Conservation (phyloP, 2,329 filamentous ascomycete species). For the Didymella pinodella region DNA sequence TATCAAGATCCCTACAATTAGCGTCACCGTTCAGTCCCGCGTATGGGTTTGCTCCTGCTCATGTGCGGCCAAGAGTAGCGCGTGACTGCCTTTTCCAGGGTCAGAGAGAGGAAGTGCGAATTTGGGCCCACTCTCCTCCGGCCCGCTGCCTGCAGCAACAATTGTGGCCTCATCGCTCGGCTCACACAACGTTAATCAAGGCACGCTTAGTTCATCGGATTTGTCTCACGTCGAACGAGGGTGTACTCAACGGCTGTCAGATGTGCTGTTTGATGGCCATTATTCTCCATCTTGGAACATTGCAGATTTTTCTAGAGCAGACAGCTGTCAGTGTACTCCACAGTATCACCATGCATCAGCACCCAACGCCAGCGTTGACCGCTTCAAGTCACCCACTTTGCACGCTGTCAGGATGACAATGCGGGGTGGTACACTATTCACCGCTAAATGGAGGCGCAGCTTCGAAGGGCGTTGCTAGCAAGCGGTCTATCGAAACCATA, state of each 20-base stretch:
- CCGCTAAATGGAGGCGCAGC: conserved; percentile 11
- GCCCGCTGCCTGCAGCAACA: conserved; percentile 20
- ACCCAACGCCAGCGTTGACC: conserved; percentile 7
- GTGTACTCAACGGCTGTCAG: neutral
- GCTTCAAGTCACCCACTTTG: conserved; percentile 6
- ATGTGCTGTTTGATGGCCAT: neutral
- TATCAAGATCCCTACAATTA: conserved; percentile 20
- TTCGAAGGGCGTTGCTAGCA: conserved; percentile 10
- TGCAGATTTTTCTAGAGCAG: conserved; percentile 5
- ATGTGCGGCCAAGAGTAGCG: conserved; percentile 4
- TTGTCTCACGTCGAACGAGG: conserved; percentile 1
- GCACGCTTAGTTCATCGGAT: neutral
- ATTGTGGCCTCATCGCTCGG: conserved; percentile 15
- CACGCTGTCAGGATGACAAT: conserved; percentile 2
- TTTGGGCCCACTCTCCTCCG: conserved; percentile 18
- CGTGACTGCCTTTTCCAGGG: conserved; percentile 21
- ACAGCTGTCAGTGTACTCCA: conserved; percentile 12
- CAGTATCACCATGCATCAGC: conserved; percentile 15
- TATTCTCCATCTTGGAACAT: conserved; percentile 1
- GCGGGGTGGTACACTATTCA: conserved; percentile 14
- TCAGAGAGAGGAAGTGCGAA: conserved; percentile 3
- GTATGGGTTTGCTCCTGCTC: conserved; percentile 5
- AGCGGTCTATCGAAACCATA: conserved; percentile 16
- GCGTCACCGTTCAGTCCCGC: conserved; percentile 15
- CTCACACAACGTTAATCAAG: conserved; percentile 2